Evolutionary conservation across 345 rosid species (phyloP), one percentile per base, ranked within the genome.

Genomic region (Camelina sativa): DNA sequence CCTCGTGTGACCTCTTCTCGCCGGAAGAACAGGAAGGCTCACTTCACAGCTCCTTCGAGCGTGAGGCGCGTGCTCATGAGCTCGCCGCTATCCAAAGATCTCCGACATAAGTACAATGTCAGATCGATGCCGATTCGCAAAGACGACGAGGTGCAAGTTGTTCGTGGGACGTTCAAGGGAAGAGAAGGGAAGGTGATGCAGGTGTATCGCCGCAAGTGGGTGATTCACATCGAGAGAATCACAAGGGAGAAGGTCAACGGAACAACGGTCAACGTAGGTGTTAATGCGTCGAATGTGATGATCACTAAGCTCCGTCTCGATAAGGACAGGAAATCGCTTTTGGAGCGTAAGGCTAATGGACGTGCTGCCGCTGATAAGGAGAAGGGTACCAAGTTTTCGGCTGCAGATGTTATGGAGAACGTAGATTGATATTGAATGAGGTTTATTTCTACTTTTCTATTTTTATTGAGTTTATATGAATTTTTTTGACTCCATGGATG

Each of bases 181-280:
- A 86, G 94, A 10, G 91, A 89, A 61, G 94, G 94, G 2, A 87
- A 89, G 48, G 89, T 89, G 1, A 85, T 89, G 13, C 91, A 85
- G 37, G 91, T 89, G 0, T 89, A 89, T 67, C 85, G 91, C 3
- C 80, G 84, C 35, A 89, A 89, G 63, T 89, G 94, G 94, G 91
- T 87, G 13, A 87, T 89, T 72, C 94, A 89, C 83, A 79, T 89
- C 55, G 94, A 89, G 78, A 85, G 87, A 38, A 84, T 89, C 70
- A 87, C 94, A 1, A 74, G 91, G 2, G 91, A 89, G 91, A 87
- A 87, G 73, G 90, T 85, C 15, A 89, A 87, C 28, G 94, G 90
- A 11, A 82, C 90, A 0, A 89, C 94, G 2, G 90, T 89, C 15
- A 89, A 89, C 35, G 94, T 89, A 11, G 91, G 94, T 0, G 59